Evolutionary conservation across 352 stramenopile genomes (phyloP), one percentile per base, ranked within the genome.

Genomic region (Pythium rhizo-oryzae): DNA sequence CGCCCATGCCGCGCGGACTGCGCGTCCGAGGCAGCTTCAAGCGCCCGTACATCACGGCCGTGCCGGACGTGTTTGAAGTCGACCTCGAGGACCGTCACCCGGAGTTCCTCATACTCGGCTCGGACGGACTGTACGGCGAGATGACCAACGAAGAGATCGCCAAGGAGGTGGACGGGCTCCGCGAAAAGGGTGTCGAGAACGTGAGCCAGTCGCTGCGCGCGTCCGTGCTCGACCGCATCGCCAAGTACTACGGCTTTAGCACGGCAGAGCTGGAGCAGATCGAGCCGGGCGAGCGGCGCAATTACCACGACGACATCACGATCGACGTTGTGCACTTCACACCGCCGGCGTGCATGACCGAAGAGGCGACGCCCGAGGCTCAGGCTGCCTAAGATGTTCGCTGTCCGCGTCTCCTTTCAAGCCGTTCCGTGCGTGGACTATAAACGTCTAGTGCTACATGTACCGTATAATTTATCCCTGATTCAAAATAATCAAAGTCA

Each of bases 241-340:
- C 82, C 5, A 75, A 74, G 33, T 79, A 86, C 25, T 90, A 87
- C 52, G 80, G 80, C 49, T 78, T 84, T 12, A 83, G 69, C 30
- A 58, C 62, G 3, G 50, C 60, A 23, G 80, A 90, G 51, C 67
- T 90, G 63, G 80, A 81, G 56, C 71, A 84, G 51, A 82, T 90
- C 53, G 67, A 75, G 11, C 82, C 82, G 2, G 82, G 82, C 16
- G 77, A 90, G 55, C 80, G 82, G 13, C 72, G 82, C 52, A 81
- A 87, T 61, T 90, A 89, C 67, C 82, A 90, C 65, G 82, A 90
- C 43, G 82, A 90, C 68, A 90, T 90, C 58, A 90, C 82, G 19
- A 89, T 90, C 61, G 82, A 90, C 53, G 78, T 90, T 62, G 49
- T 90, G 55, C 82, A 90, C 69, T 89, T 90, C 50, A 71, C 72